Percentiles rank a stretch among this genome's conserved stretches.
Evolutionary conservation across 2,329 filamentous ascomycete species (phyloP).

Genomic region (Aspergillus niger): DNA sequence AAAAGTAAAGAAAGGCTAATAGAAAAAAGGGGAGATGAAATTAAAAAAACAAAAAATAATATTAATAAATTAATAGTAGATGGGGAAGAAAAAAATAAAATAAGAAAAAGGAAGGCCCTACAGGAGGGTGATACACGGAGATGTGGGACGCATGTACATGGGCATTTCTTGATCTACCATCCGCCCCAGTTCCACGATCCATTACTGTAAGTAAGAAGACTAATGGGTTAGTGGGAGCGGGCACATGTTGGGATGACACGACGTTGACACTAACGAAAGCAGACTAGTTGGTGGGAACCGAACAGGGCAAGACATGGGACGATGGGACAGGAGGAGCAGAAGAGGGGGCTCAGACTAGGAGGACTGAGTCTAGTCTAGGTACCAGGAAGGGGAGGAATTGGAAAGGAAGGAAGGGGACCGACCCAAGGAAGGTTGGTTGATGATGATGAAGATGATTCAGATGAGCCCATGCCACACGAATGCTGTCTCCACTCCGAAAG

Average conservation of each 20-base stretch:
- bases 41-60: constrained; percentile 4
- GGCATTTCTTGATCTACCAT: constrained; percentile 35
- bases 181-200: constrained; percentile 41
- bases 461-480: constrained; percentile 21
- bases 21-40: constrained; percentile 7
- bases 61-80: too few species aligned
- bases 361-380: constrained; percentile 10
- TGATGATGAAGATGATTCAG: constrained; percentile 19
- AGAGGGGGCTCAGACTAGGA: constrained; percentile 10
- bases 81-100: constrained; percentile 11
- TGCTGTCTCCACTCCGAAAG: constrained; percentile 15
- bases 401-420: constrained; percentile 17
- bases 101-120: constrained; percentile 23
- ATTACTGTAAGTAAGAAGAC: constrained; percentile 13
- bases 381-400: constrained; percentile 16
- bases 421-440: constrained; percentile 3
- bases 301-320: constrained; percentile 17
- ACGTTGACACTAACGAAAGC: constrained; percentile 41
- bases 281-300: constrained; percentile 24
- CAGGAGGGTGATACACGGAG: constrained; percentile 9
- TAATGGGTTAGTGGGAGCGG: constrained; percentile 5
- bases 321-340: constrained; percentile 13
- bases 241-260: constrained; percentile 41
- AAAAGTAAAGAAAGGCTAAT: background rate
- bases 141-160: constrained; percentile 14